Base-by-base conservation (phyloP, 1,139 yeast genomes). In the Protomyces inouyei region DNA sequence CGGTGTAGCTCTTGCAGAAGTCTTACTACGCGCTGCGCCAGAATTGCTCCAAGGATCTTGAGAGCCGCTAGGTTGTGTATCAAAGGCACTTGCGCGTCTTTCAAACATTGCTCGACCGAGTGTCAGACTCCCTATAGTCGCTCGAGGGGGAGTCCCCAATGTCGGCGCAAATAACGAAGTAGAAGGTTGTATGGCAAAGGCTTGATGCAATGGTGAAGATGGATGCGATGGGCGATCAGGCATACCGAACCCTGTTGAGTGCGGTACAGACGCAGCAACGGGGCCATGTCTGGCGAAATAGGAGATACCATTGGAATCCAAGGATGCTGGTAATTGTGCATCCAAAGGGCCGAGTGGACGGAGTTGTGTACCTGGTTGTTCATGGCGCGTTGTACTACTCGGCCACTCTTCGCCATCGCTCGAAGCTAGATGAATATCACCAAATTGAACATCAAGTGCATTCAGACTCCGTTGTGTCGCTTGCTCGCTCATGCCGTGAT, bases 191-290 rank as follows among this genome's bases (percentile, higher is more conserved):
- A 52, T 21, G 18, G 25, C 12, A 12, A 3, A 23, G 3, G 63
- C 45, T 21, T 4, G 48, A 18, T 43, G 48, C n/a, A 59, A 35
- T 4, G 61, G 61, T 2, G 63, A 59, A 21, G 63, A 43, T 4
- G 63, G 53, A 21, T 59, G 57, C 12, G 63, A 59, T 32, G 57
- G 32, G 9, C 43, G 55, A n/a, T 59, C 63, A 12, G 69, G 54
- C 18, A 61, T 52, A 48, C 66, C 69, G 52, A 64, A 46, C 8
- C 65, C 66, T 28, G 67, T 67, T 23, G 66, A 64, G 12, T 69
- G 65, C 3, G 71, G 71, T 25, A 69, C 70, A 9, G 70, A 68
- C 23, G 71, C 69, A 4, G 71, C 71, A 32, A 69, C 59, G 3
- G 71, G 71, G 2, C 70, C 71, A 56, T 68, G 70, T 21, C 69